Percentiles rank a stretch among this genome's conserved stretches.
Evolutionary conservation across 192 early-diverging fungal genomes (phyloP).

Genomic region (Coemansia aciculifera): DNA sequence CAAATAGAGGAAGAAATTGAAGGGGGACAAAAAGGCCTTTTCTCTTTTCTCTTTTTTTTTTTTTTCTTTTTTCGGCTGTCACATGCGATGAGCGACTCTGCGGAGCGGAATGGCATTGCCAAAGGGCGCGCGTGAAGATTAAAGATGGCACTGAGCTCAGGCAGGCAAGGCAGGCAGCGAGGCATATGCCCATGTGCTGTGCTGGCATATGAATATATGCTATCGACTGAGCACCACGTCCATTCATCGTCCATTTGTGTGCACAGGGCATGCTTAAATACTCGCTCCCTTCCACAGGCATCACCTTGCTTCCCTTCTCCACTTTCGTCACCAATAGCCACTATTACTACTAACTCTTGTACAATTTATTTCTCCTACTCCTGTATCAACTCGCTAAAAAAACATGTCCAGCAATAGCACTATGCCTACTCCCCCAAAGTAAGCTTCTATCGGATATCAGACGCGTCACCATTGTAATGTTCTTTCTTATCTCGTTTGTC

Average conservation of each 20-base stretch:
- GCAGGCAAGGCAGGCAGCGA: not conserved
- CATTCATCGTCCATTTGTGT: not conserved
- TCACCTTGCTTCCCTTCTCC: not conserved
- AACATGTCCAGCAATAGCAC: not conserved
- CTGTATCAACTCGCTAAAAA: not conserved
- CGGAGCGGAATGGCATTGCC: not conserved
- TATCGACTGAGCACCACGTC: not conserved
- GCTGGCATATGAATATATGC: not conserved
- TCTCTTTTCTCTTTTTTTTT: not conserved
- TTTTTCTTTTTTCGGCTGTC: not conserved
- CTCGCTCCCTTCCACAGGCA: not conserved
- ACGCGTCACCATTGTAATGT: too few relatives aligned
- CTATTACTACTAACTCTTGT: not conserved
- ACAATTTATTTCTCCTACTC: not conserved
- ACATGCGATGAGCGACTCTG: not conserved
- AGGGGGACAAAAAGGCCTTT: too few relatives aligned
- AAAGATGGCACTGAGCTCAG: not conserved
- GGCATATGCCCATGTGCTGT: constrained; percentile 8
- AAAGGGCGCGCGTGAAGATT: not conserved
- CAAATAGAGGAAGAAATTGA: too few relatives aligned
- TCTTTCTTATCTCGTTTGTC: not conserved
- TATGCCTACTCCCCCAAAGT: not conserved
- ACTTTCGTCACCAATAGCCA: not conserved
- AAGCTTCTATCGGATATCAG: not conserved
- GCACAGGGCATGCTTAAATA: not conserved